Percentiles rank a stretch among this genome's conserved stretches.
phyloP scores from a whole-genome alignment of 208 protist genomes.

The Endotrypanum monterogeii region DNA sequence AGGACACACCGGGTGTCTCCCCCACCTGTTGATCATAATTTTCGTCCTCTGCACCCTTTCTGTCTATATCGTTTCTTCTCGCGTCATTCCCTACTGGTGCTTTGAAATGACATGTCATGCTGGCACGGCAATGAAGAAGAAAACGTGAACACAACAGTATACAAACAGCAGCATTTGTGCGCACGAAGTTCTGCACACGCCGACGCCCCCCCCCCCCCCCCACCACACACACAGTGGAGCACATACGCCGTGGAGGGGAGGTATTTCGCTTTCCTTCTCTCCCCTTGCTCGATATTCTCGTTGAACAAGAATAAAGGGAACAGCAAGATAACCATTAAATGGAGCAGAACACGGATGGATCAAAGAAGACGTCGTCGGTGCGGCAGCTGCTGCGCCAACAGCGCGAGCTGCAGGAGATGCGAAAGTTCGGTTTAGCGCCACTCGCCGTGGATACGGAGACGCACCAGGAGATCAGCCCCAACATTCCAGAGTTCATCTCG shows the following conservation, averaged over 20 bases:
- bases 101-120: too few species aligned
- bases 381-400: conserved; percentile 76
- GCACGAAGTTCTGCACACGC: too few species aligned
- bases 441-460: conserved; percentile 80
- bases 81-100: too few species aligned
- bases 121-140: too few species aligned
- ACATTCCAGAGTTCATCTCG: conserved; percentile 98
- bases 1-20: too few species aligned
- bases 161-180: conserved; percentile 1
- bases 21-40: too few species aligned
- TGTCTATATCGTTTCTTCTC: too few species aligned
- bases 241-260: too few species aligned
- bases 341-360: conserved; percentile 9
- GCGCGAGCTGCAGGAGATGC: conserved; percentile 87
- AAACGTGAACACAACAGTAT: background rate
- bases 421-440: conserved; percentile 84
- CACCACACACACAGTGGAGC: background rate
- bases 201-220: too few species aligned
- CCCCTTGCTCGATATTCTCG: background rate
- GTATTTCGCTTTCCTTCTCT: background rate
- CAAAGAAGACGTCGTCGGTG: conserved; percentile 32
- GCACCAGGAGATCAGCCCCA: conserved; percentile 95
- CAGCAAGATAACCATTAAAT: conserved; percentile 1
- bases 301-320: too few species aligned
- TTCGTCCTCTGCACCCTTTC: too few species aligned